phyloP scores from a whole-genome alignment of 306 rosid species.

The Erythrophleum fordii region DNA sequence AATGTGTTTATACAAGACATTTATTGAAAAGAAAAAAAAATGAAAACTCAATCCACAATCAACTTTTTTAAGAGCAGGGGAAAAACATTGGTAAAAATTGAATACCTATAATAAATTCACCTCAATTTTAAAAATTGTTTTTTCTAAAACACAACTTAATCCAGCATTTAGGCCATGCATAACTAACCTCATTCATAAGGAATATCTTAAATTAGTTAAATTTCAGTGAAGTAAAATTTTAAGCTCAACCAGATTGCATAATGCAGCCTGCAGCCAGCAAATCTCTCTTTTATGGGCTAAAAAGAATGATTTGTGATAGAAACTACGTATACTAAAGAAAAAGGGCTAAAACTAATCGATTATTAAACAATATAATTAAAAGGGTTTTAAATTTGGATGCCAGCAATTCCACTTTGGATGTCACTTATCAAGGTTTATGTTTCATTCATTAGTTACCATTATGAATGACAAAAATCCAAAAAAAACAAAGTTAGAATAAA shows the following conservation, averaged over 20 bases:
- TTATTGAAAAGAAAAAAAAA: too few species aligned
- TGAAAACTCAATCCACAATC: too few species aligned
- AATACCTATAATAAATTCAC: too few species aligned
- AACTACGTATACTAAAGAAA: background rate
- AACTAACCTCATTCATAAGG: slow-evolving; percentile 4
- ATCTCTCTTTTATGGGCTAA: slow-evolving; percentile 21
- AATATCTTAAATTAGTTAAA: slow-evolving; percentile 6
- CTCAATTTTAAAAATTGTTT: too few species aligned
- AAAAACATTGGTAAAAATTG: too few species aligned
- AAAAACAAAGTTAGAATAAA: too few species aligned
- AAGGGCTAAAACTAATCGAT: background rate
- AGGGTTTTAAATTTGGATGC: too few species aligned
- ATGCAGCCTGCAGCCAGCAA: slow-evolving; percentile 33
- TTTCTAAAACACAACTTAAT: too few species aligned
- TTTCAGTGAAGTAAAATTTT: background rate
- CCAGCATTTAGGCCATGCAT: background rate
- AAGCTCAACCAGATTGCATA: slow-evolving; percentile 1
- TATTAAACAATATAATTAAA: background rate
- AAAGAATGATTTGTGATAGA: background rate
- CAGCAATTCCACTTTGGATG: too few species aligned
- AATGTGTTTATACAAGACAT: too few species aligned
- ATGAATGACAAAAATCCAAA: slow-evolving; percentile 2
- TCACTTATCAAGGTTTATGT: slow-evolving; percentile 39
- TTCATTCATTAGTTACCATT: slow-evolving; percentile 39
- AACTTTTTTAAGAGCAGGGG: too few species aligned